Percentiles rank a stretch among this genome's conserved stretches.
These are phyloP conservation scores for Penicillium palitans DNA, from an alignment of 2,329 filamentous ascomycete genomes.

Conservation along the genomic window DNA sequence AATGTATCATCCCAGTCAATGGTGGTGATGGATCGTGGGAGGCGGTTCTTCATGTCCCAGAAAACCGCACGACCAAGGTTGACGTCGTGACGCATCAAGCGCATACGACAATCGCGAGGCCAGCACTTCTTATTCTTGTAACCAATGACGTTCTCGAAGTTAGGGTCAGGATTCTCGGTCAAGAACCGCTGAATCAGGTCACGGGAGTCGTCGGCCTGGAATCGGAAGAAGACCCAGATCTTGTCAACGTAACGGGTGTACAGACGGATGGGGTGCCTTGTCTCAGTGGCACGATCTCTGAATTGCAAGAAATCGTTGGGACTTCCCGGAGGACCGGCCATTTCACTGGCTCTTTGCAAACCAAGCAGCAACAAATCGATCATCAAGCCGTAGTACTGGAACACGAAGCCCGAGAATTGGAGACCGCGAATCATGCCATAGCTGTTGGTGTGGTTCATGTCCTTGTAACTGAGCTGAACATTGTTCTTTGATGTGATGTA, in stretches of 20 bases:
- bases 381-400: constrained; percentile 97
- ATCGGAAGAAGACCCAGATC: constrained; percentile 97
- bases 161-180: constrained; percentile 96
- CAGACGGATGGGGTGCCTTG: constrained; percentile 90
- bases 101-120: constrained; percentile 96
- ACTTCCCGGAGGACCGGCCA: constrained; percentile 87
- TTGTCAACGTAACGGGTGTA: constrained; percentile 98
- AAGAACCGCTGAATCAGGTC: constrained; percentile 97
- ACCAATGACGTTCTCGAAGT: constrained; percentile 98
- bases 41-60: constrained; percentile 96
- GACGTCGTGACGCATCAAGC: constrained; percentile 97
- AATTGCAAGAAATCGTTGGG: constrained; percentile 99
- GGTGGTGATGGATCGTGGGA: constrained; percentile 91
- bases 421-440: constrained; percentile 98
- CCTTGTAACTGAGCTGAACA: constrained; percentile 97
- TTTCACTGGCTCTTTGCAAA: constrained; percentile 93
- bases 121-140: constrained; percentile 99
- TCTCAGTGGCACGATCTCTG: constrained; percentile 87
- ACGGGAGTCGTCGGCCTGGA: constrained; percentile 88
- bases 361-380: constrained; percentile 90
- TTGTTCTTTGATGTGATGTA: constrained; percentile 99
- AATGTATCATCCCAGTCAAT: constrained; percentile 99
- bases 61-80: constrained; percentile 97
- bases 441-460: constrained; percentile 99
- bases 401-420: constrained; percentile 97